These are phyloP conservation scores for Nelumbo lutea DNA, from an alignment of 164 flowering plant species.

Conservation along the genomic window DNA sequence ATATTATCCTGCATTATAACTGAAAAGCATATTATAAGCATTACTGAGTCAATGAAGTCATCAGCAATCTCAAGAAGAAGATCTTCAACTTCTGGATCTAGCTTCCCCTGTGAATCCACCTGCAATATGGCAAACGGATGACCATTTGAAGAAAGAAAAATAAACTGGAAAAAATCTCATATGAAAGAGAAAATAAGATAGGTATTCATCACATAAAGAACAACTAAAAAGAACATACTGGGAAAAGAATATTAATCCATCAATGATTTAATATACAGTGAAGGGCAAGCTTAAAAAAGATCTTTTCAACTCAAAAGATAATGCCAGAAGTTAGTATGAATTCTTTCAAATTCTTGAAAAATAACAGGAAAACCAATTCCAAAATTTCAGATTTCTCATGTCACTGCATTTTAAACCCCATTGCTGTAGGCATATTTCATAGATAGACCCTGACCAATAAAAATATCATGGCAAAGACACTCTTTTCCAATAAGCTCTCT, in stretches of 20 bases:
- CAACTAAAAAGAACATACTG: no score
- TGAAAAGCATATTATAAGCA: conserved; percentile 10
- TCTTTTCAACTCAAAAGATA: background rate
- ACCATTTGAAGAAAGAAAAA: background rate
- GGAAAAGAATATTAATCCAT: background rate
- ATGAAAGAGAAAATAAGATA: background rate
- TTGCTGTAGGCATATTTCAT: background rate
- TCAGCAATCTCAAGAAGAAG: conserved; percentile 81
- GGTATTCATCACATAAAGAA: background rate
- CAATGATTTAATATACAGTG: background rate
- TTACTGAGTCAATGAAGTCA: conserved; percentile 80
- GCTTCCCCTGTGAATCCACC: conserved; percentile 71
- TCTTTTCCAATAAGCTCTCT: background rate
- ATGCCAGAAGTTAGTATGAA: background rate
- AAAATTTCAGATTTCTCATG: background rate
- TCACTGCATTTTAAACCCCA: background rate
- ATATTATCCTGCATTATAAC: conserved; percentile 13
- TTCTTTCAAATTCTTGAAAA: background rate
- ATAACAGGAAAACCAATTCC: background rate
- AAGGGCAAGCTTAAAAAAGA: background rate
- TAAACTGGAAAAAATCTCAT: background rate
- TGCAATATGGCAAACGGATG: conserved; percentile 23
- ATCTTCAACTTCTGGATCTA: conserved; percentile 92
- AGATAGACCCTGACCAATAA: background rate
- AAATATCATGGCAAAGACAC: background rate